Evolutionary conservation across 2,329 filamentous ascomycete species (phyloP).

Genomic region (Talaromyces pinophilus): DNA sequence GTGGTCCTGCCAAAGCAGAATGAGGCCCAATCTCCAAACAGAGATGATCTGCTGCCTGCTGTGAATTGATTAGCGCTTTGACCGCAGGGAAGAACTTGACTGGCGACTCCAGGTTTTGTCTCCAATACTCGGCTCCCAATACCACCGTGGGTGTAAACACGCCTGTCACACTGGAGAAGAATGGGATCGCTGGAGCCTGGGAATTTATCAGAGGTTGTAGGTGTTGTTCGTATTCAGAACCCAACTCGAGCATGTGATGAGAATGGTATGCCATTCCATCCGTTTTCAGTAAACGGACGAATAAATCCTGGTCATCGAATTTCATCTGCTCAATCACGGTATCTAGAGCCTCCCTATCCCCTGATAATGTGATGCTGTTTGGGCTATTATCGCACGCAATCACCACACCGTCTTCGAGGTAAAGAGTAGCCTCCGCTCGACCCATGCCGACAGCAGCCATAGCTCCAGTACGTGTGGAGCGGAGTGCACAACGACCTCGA

Average conservation of each 20-base stretch:
- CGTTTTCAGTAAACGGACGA: neutral
- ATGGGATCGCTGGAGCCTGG: neutral
- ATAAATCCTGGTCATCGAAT: neutral
- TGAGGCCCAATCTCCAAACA: conserved; percentile 24
- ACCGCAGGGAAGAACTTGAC: conserved; percentile 23
- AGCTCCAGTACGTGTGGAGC: neutral
- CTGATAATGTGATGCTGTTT: conserved; percentile 22
- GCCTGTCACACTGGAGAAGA: conserved; percentile 8
- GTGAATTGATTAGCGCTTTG: neutral
- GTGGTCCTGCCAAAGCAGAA: conserved; percentile 26
- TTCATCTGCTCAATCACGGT: conserved; percentile 3
- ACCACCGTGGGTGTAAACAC: neutral
- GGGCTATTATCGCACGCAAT: conserved; percentile 25
- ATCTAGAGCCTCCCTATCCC: conserved; percentile 11
- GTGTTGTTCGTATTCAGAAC: conserved; percentile 17
- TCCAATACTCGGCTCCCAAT: conserved; percentile 5
- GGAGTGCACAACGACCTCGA: conserved; percentile 32
- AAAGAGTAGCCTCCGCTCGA: neutral
- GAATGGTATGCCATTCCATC: conserved; percentile 16
- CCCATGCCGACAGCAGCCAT: conserved; percentile 18
- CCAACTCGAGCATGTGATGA: conserved; percentile 22
- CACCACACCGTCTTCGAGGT: conserved; percentile 11
- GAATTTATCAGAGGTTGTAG: neutral
- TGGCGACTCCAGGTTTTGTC: conserved; percentile 14
- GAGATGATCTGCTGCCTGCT: neutral